Percentiles rank a stretch among this genome's conserved stretches.
phyloP scores from a whole-genome alignment of 495 filamentous ascomycete species.

The Podospora pseudopauciseta region DNA sequence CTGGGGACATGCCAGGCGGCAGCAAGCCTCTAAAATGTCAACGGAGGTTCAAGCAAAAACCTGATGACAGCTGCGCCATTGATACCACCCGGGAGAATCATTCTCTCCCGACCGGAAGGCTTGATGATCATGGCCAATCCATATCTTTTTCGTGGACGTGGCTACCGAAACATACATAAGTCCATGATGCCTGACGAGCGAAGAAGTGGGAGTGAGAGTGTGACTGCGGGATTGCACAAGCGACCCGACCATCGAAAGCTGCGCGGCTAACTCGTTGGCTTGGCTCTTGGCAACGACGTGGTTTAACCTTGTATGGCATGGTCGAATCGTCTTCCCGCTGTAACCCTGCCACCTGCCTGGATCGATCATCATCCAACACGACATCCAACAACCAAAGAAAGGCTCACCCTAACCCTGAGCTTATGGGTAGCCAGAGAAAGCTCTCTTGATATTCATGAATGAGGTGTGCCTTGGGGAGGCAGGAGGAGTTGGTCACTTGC shows the following conservation, averaged over 20 bases:
- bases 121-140: not conserved
- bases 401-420: not conserved
- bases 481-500: not conserved
- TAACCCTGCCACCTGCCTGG: not conserved
- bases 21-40: conserved; percentile 13
- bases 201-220: too few relatives aligned
- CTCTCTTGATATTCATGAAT: not conserved
- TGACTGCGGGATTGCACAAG: not conserved
- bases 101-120: not conserved
- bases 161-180: not conserved
- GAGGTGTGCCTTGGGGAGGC: not conserved
- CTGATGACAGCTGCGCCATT: not conserved
- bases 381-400: not conserved
- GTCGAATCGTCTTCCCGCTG: conserved; percentile 2
- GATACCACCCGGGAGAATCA: conserved; percentile 4
- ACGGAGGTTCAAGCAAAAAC: not conserved
- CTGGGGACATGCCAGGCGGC: conserved; percentile 13
- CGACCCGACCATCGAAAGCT: conserved; percentile 11
- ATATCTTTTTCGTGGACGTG: not conserved
- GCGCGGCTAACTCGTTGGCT: conserved; percentile 33
- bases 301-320: not conserved
- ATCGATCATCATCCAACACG: not conserved
- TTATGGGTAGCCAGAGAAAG: too few relatives aligned
- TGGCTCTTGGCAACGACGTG: conserved; percentile 20
- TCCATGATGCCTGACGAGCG: not conserved